Percentiles rank a stretch among this genome's conserved stretches.
Conservation (phyloP, 495 filamentous ascomycete genomes). For the Thozetella sp. region DNA sequence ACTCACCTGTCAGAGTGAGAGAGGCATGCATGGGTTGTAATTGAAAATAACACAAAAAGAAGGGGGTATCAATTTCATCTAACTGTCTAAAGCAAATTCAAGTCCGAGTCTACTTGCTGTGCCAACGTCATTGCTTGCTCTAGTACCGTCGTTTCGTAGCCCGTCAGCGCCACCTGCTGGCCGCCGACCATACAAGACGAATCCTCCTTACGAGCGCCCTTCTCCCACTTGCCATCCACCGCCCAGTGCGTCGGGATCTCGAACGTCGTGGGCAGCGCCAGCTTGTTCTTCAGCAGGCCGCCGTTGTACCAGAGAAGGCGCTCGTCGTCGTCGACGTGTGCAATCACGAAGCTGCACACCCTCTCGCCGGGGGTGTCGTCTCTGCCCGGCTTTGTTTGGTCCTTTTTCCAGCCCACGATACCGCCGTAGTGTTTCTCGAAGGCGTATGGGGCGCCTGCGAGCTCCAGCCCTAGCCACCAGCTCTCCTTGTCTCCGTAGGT, state of each 20-base stretch:
- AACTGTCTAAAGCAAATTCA: not conserved
- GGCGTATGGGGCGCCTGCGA: conserved; percentile 22
- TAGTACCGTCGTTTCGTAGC: not conserved
- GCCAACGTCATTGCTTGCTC: conserved; percentile 5
- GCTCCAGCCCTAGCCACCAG: conserved; percentile 32
- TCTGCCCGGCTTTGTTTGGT: not conserved
- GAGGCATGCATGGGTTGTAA: not conserved
- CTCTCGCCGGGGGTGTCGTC: conserved; percentile 1
- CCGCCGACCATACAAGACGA: conserved; percentile 10
- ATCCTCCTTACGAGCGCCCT: conserved; percentile 6
- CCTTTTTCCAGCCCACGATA: conserved; percentile 18
- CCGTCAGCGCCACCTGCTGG: not conserved
- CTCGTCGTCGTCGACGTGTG: conserved; percentile 23
- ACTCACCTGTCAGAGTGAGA: not conserved
- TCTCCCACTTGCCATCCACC: conserved; percentile 13
- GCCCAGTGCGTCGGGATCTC: conserved; percentile 12
- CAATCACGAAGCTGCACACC: conserved; percentile 27
- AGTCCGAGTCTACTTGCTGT: conserved; percentile 3
- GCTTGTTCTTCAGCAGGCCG: conserved; percentile 22
- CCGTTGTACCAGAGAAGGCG: conserved; percentile 28
- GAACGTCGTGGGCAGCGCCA: conserved; percentile 5
- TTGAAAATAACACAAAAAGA: not conserved
- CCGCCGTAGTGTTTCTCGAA: conserved; percentile 27
- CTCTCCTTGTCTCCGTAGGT: conserved; percentile 33
- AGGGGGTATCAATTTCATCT: conserved; percentile 1